Evolutionary conservation across 208 protist species (phyloP), one percentile per base, ranked within the genome.

Genomic region (Tritrichomonas musculus): DNA sequence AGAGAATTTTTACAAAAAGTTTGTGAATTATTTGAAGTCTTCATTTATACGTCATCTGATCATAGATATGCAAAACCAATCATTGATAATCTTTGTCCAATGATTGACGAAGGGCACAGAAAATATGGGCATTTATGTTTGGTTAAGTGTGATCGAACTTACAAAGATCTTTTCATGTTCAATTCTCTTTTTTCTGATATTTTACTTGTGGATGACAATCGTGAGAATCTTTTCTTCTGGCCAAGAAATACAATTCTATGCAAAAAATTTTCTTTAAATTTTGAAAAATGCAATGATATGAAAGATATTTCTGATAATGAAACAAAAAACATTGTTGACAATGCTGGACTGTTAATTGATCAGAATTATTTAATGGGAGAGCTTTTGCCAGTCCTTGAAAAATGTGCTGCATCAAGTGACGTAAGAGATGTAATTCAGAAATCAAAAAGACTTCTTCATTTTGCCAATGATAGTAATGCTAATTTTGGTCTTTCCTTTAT

Each of bases 31-130:
- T 95, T 93, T 69, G 94, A 95, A 47, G 64, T 95, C 4, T 94
- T 95, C 13, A 72, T 94, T 39, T 95, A 95, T 66, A 95, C 94
- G 5, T 25, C 33, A 9, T 33, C 39, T n/a, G 41, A 25, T 11
- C 33, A 82, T 20, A 47, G 25, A 8, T 82, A 82, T 44, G 73
- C 73, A 30, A 36, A 82, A n/a, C 33, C 5, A 82, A 82, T 82
- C 41, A 8, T 82, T n/a, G 73, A 82, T 53, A 1, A 14, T 33
- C 13, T 82, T 33, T 82, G 73, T 30, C 73, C 73, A 14, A 20
- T 47, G n/a, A 30, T 82, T 53, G 73, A 82, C 30, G 20, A 53
- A 11, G 3, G 30, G 0, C 73, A 82, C 22, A 82, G 73, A 50
- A 53, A 53, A 3, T 82, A 50, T 44, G 50, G 73, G 30, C 39